phyloP scores from a whole-genome alignment of 805 yeast genomes.

The Myxozyma vanderwaltii region DNA sequence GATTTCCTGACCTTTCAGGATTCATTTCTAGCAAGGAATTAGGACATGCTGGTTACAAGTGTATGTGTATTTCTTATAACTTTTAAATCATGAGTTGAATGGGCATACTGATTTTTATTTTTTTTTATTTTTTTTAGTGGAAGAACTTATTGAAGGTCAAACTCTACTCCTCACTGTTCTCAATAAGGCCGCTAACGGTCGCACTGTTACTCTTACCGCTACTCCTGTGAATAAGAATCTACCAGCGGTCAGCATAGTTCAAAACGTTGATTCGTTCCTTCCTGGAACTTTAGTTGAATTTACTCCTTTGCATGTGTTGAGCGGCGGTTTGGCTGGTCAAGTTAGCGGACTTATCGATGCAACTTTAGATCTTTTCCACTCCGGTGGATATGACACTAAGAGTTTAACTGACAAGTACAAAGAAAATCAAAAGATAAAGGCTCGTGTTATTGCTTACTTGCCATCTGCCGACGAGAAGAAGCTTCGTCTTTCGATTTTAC shows the following conservation, averaged over 20 bases:
- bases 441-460: constrained; percentile 25
- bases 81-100: background rate
- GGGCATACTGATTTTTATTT: too few species aligned
- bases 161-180: constrained; percentile 65
- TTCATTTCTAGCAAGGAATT: constrained; percentile 76
- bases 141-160: constrained; percentile 57
- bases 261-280: constrained; percentile 60
- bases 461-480: constrained; percentile 47
- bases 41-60: constrained; percentile 43
- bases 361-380: constrained; percentile 67
- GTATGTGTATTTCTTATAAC: background rate
- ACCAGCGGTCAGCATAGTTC: constrained; percentile 57
- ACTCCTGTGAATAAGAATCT: constrained; percentile 53
- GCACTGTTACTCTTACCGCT: constrained; percentile 60
- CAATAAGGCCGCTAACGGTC: constrained; percentile 50
- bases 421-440: constrained; percentile 55
- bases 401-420: constrained; percentile 62
- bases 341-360: constrained; percentile 65
- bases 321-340: constrained; percentile 69
- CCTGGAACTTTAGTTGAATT: constrained; percentile 87
- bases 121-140: constrained; percentile 33
- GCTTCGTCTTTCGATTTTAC: constrained; percentile 63
- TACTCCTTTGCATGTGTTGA: constrained; percentile 58
- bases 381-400: constrained; percentile 50
- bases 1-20: constrained; percentile 60